Evolutionary conservation across 768 basidiomycete species (phyloP), one percentile per base, ranked within the genome.

Genomic region (Amanita inopinata): DNA sequence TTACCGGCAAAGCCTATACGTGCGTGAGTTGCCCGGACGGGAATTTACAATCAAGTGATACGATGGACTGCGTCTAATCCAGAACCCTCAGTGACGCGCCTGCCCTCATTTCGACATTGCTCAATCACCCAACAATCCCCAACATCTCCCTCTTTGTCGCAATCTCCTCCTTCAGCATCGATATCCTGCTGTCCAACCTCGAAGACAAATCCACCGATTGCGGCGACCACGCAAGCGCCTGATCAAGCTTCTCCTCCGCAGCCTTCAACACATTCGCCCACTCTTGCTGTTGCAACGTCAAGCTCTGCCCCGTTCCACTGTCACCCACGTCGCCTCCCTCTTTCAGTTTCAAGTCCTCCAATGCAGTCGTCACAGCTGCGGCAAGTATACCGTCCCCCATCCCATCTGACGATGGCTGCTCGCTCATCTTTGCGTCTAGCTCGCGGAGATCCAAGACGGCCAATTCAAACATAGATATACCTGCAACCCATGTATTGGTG

Each of bases 101-200:
- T n/a, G n/a, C n/a, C n/a, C n/a, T n/a, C n/a, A n/a, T n/a, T n/a
- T n/a, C n/a, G n/a, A n/a, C n/a, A n/a, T n/a, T n/a, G n/a, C n/a
- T n/a, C n/a, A n/a, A n/a, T n/a, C n/a, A 30, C 10, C 22, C 43
- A 50, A 49, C 46, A 32, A 56, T 52, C 35, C 57, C 60, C 47
- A 69, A 44, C 62, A 71, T 68, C 53, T 69, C 71, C 55, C 65
- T 68, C 70, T 84, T 86, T 49, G 61, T 53, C 54, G 54, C 63
- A 51, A 88, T 78, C 72, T 87, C 82, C 53, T 83, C 79, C 48
- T 66, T 67, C 42, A 84, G 56, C 78, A 87, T 77, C 43, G 69
- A 63, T 37, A 85, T 70, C 56, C 84, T 61, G 56, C 73, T 80
- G 45, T 86, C 85, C 45, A 88, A 55, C 55, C 83, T 63, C 44